phyloP scores from a whole-genome alignment of 2,329 filamentous ascomycete genomes.

The Calcarisporium arbuscula region DNA sequence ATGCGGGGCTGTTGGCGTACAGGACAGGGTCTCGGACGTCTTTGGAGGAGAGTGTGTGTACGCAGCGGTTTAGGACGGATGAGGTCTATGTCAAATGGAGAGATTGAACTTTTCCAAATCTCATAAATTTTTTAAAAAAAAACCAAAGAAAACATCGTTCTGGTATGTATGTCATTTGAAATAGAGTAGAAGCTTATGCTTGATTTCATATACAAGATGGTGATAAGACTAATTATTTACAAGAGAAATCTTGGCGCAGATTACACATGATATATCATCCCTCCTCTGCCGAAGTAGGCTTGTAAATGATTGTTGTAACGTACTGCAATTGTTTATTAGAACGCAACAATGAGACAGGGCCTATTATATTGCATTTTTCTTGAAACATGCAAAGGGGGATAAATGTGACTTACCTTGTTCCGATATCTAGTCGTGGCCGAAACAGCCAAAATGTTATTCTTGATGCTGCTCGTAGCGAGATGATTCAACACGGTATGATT shows the following conservation, averaged over 20 bases:
- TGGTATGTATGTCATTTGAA: too few species aligned
- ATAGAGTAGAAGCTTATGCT: neutral
- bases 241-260: constrained; percentile 2
- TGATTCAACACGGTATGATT: constrained; percentile 98
- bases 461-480: constrained; percentile 94
- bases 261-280: constrained; percentile 16
- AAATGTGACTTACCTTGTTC: constrained; percentile 62
- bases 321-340: constrained; percentile 59
- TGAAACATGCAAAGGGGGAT: neutral
- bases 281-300: constrained; percentile 64
- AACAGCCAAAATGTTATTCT: constrained; percentile 89
- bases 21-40: constrained; percentile 71
- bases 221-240: too few species aligned
- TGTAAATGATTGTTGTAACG: constrained; percentile 96
- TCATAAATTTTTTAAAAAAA: constrained; percentile 3
- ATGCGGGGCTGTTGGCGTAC: constrained; percentile 83
- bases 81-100: constrained; percentile 77
- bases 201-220: too few species aligned
- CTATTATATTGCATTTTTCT: neutral
- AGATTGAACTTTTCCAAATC: constrained; percentile 35
- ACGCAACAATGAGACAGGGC: neutral
- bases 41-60: constrained; percentile 77
- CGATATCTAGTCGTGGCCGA: constrained; percentile 97
- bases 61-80: constrained; percentile 76
- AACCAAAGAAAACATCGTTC: constrained; percentile 2